phyloP scores from a whole-genome alignment of 2,329 filamentous ascomycete genomes.

The Colletotrichum chrysophilum region DNA sequence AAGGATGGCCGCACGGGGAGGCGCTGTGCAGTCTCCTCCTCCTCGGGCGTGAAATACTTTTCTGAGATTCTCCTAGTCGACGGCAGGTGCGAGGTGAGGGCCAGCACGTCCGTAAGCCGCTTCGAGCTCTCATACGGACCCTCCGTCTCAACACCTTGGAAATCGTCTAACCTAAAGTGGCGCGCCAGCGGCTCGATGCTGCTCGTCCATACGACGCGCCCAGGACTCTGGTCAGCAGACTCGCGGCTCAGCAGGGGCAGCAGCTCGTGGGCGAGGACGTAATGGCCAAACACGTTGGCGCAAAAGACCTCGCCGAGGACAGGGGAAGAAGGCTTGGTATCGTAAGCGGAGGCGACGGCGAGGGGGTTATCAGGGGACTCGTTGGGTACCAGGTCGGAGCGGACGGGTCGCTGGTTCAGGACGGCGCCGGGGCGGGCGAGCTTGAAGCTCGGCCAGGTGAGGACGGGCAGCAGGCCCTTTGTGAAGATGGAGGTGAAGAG shows the following conservation, averaged over 20 bases:
- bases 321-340: constrained; percentile 57
- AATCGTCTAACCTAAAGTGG: constrained; percentile 69
- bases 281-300: constrained; percentile 95
- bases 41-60: constrained; percentile 56
- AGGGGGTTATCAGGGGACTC: constrained; percentile 8
- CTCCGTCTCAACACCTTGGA: constrained; percentile 71
- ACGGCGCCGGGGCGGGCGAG: constrained; percentile 55
- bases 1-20: constrained; percentile 58
- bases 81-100: constrained; percentile 74
- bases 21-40: constrained; percentile 24
- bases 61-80: constrained; percentile 62
- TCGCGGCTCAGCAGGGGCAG: constrained; percentile 71
- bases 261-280: constrained; percentile 83
- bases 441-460: constrained; percentile 84
- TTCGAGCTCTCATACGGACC: constrained; percentile 87
- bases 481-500: constrained; percentile 62
- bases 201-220: constrained; percentile 85
- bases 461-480: constrained; percentile 65
- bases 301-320: constrained; percentile 83
- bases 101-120: constrained; percentile 82
- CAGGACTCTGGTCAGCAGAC: constrained; percentile 46
- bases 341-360: not conserved
- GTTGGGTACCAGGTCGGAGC: constrained; percentile 19
- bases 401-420: constrained; percentile 42
- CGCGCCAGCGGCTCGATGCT: constrained; percentile 71